phyloP scores from a whole-genome alignment of 2,329 filamentous ascomycete genomes.

The Colletotrichum eremochloae region DNA sequence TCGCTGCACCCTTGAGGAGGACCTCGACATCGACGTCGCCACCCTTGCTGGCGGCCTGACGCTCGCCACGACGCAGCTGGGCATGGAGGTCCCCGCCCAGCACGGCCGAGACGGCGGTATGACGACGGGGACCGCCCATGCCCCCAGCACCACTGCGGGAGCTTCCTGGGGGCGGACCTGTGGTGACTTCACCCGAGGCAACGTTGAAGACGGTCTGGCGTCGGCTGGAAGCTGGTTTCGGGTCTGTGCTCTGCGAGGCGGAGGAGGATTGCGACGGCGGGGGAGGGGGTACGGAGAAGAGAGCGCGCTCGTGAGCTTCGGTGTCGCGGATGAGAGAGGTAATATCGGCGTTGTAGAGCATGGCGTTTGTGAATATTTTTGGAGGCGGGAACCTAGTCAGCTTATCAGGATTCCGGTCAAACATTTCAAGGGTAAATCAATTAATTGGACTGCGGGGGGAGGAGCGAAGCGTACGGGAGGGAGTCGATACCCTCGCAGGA shows the following conservation, averaged over 20 bases:
- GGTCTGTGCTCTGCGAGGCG: conserved; percentile 58
- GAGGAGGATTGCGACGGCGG: conserved; percentile 67
- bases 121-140: conserved; percentile 69
- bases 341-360: conserved; percentile 91
- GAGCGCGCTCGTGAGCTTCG: conserved; percentile 91
- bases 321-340: conserved; percentile 95
- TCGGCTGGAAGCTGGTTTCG: conserved; percentile 60
- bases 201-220: conserved; percentile 77
- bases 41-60: conserved; percentile 61
- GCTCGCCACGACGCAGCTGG: conserved; percentile 73
- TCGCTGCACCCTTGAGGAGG: conserved; percentile 87
- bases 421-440: background rate
- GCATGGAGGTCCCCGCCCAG: conserved; percentile 89
- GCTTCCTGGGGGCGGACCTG: conserved; percentile 59
- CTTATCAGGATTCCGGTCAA: conserved; percentile 27
- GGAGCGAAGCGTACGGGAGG: conserved; percentile 70
- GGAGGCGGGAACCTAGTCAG: conserved; percentile 81
- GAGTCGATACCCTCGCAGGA: conserved; percentile 83
- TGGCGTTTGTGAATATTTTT: conserved; percentile 95
- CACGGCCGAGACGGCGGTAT: conserved; percentile 90
- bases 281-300: conserved; percentile 90
- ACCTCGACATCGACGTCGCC: conserved; percentile 90
- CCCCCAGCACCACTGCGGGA: conserved; percentile 11
- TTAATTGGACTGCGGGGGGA: conserved; percentile 41
- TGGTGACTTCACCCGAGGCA: conserved; percentile 72